Evolutionary conservation across 2,329 filamentous ascomycete genomes (phyloP).

Genomic region (Epichloe baconii): DNA sequence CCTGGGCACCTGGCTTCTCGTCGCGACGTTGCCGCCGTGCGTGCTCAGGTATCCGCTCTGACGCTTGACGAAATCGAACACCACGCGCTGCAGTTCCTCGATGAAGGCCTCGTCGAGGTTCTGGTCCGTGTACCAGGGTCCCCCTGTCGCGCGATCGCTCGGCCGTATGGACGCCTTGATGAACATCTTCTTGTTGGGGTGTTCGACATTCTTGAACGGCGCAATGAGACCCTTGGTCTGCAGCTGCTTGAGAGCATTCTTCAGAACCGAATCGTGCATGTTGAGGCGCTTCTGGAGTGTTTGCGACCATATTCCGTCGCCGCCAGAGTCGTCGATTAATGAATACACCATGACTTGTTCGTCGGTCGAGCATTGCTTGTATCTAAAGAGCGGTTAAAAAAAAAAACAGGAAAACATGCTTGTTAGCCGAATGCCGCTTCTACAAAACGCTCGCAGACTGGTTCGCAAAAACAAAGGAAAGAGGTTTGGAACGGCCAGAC

Average conservation of each 20-base stretch:
- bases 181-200: slow-evolving; percentile 88
- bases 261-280: slow-evolving; percentile 72
- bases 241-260: slow-evolving; percentile 70
- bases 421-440: neutral
- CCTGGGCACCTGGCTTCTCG: slow-evolving; percentile 35
- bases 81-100: slow-evolving; percentile 56
- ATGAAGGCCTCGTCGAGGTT: slow-evolving; percentile 85
- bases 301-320: slow-evolving; percentile 83
- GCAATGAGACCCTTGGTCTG: slow-evolving; percentile 73
- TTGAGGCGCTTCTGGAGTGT: slow-evolving; percentile 68
- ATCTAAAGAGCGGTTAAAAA: slow-evolving; percentile 26
- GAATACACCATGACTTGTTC: slow-evolving; percentile 78
- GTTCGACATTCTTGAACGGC: slow-evolving; percentile 82
- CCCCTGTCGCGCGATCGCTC: slow-evolving; percentile 81
- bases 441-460: no score
- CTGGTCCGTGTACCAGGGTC: slow-evolving; percentile 87
- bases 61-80: slow-evolving; percentile 60
- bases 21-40: slow-evolving; percentile 16
- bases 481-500: no score
- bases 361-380: slow-evolving; percentile 48
- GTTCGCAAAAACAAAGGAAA: no score
- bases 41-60: slow-evolving; percentile 54
- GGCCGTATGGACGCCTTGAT: slow-evolving; percentile 78
- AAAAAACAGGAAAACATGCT: no score
- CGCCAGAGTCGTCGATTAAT: slow-evolving; percentile 73